A percentile compares a stretch with the other conserved stretches of the same genome.
phyloP scores from a whole-genome alignment of 768 basidiomycete genomes.

The Macrolepiota dolichaula region DNA sequence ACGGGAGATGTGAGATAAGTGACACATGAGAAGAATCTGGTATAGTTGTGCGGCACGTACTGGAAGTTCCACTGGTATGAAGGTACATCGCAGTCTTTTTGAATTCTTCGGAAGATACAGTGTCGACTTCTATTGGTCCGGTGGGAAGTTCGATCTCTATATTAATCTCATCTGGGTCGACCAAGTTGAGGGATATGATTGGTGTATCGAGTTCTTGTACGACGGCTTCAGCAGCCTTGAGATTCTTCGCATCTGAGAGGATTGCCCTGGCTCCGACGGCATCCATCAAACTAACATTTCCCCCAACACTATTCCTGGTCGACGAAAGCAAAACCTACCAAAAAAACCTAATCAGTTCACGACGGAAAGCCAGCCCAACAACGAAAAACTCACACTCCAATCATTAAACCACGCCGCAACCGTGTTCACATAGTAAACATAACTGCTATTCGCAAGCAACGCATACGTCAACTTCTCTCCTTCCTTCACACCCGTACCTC shows the following conservation, averaged over 20 bases:
- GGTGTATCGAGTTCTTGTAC: not conserved
- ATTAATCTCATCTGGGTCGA: not conserved
- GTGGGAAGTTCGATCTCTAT: not conserved
- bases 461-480: not conserved
- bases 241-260: slow-evolving; percentile 3
- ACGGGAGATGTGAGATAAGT: too few relatives aligned
- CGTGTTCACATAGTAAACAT: slow-evolving; percentile 8
- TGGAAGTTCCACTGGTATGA: slow-evolving; percentile 12
- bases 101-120: slow-evolving; percentile 5
- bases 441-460: slow-evolving; percentile 10
- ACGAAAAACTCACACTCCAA: slow-evolving; percentile 1
- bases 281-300: slow-evolving; percentile 1
- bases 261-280: slow-evolving; percentile 8
- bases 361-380: not conserved
- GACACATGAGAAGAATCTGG: too few relatives aligned
- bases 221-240: slow-evolving; percentile 1
- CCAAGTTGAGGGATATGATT: not conserved
- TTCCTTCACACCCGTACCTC: not conserved
- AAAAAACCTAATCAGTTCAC: not conserved
- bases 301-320: slow-evolving; percentile 7
- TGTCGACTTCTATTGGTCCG: not conserved
- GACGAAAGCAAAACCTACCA: slow-evolving; percentile 8
- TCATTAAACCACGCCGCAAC: slow-evolving; percentile 10
- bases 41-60: not conserved
- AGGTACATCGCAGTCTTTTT: slow-evolving; percentile 7